Conservation (phyloP, 345 rosid genomes). For the Boechera stricta region DNA sequence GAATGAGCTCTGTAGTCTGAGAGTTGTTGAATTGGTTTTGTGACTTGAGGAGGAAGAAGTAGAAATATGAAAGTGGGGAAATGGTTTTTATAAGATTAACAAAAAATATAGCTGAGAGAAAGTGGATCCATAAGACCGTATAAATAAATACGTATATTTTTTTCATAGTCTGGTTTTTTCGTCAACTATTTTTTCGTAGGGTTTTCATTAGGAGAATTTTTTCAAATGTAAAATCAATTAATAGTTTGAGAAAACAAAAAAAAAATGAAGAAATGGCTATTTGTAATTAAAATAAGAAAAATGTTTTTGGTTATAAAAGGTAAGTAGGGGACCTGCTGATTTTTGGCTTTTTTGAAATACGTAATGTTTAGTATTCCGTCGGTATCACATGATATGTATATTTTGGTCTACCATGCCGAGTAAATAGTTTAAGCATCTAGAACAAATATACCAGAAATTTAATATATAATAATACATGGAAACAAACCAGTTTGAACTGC, state of each 20-base stretch:
- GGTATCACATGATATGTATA: neutral
- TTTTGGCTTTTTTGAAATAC: constrained; percentile 20
- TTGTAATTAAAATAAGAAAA: neutral
- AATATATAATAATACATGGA: too few relatives aligned
- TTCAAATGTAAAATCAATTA: constrained; percentile 38
- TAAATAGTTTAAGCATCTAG: neutral
- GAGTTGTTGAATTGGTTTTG: constrained; percentile 16
- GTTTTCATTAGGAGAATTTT: constrained; percentile 26
- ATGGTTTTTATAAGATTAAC: constrained; percentile 20
- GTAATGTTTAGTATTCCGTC: neutral
- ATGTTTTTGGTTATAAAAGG: constrained; percentile 26
- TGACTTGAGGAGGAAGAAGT: constrained; percentile 44
- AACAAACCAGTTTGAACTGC: neutral
- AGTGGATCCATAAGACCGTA: constrained; percentile 37
- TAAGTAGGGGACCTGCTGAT: constrained; percentile 27
- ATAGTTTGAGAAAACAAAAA: constrained; percentile 14
- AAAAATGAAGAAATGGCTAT: neutral
- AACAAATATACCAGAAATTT: neutral
- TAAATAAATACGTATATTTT: neutral
- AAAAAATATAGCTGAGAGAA: constrained; percentile 28
- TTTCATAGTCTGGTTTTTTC: constrained; percentile 13
- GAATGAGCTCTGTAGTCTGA: constrained; percentile 31
- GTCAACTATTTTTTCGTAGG: constrained; percentile 31
- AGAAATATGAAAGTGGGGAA: constrained; percentile 24
- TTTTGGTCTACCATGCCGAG: neutral